Evolutionary conservation across 192 early-diverging fungal genomes (phyloP), one percentile per base, ranked within the genome.

Genomic region (Linnemannia schmuckeri): DNA sequence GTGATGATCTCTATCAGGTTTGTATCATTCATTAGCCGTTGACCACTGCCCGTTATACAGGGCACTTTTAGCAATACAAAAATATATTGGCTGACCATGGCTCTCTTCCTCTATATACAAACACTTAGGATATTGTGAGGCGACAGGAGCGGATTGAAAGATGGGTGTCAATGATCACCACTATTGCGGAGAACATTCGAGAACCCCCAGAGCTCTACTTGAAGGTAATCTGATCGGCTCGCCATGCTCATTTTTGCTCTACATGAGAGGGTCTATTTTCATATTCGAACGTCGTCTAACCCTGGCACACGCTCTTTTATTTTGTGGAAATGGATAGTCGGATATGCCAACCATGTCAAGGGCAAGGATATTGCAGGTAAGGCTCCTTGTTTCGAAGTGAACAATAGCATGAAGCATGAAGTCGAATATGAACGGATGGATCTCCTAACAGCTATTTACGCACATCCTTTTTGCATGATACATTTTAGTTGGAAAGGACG

Each of bases 301-400:
- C 54, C 33, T 27, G 10, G 20, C 47, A 20, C 33, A 30, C 2
- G 54, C 15, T 24, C 22, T 13, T 52, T 33, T 70, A 41, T 49
- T 33, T n/a, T 37, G 37, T 47, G 22, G 22, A 27, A 17, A 8
- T 15, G 4, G 3, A 20, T 80, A 85, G 83, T 80, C 78, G 3
- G 55, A n/a, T 20, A 81, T 87, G 85, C 79, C 85, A 55, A 46
- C 75, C 15, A 87, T 87, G 85, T 87, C 85, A 17, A 74, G 80
- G 17, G 85, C 85, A 24, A 76, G 85, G 52, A 61, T 87, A 44
- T 5, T 87, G 24, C 75, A 87, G 82, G 82, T 84, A 79, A 1
- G 44, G 20, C 20, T 18, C 38, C 33, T 20, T 47, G 37, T 55
- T 55, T 35, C 52, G 40, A 18, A 33, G 12, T 37, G 18, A 20